phyloP scores from a whole-genome alignment of 192 early-diverging fungal species.

The Entomortierella parvispora region DNA sequence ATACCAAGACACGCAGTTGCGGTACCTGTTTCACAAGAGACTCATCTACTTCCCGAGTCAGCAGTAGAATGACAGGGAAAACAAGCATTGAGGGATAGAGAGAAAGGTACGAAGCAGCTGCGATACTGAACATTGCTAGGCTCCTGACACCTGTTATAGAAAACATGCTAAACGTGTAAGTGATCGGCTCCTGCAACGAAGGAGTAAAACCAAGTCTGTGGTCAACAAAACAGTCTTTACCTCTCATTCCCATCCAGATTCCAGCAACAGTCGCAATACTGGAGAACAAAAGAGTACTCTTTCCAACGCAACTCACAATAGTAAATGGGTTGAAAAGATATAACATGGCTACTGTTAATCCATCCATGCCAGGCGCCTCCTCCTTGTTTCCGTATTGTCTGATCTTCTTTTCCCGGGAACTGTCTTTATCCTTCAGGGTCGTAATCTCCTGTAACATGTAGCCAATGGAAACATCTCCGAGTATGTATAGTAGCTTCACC shows the following conservation, averaged over 20 bases:
- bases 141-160: slow-evolving; percentile 55
- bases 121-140: slow-evolving; percentile 74
- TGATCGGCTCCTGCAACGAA: not conserved
- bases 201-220: not conserved
- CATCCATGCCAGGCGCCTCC: slow-evolving; percentile 32
- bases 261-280: slow-evolving; percentile 80
- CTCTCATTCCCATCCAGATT: slow-evolving; percentile 71
- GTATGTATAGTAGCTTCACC: slow-evolving; percentile 66
- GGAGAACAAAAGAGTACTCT: slow-evolving; percentile 80
- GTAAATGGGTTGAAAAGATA: slow-evolving; percentile 91
- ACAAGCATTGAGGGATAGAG: slow-evolving; percentile 90
- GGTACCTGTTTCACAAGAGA: no score
- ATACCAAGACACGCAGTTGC: no score
- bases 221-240: slow-evolving; percentile 25
- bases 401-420: slow-evolving; percentile 23
- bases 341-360: slow-evolving; percentile 28
- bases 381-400: slow-evolving; percentile 17
- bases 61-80: slow-evolving; percentile 64
- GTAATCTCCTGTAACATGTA: slow-evolving; percentile 69
- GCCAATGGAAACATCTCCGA: slow-evolving; percentile 74
- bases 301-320: slow-evolving; percentile 77
- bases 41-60: slow-evolving; percentile 25
- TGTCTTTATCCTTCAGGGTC: slow-evolving; percentile 21
- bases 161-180: not conserved
- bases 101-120: slow-evolving; percentile 85